Percentiles rank a stretch among this genome's conserved stretches.
Evolutionary conservation across 1,139 yeast species (phyloP).

Genomic region (Yamadazyma siamensis): DNA sequence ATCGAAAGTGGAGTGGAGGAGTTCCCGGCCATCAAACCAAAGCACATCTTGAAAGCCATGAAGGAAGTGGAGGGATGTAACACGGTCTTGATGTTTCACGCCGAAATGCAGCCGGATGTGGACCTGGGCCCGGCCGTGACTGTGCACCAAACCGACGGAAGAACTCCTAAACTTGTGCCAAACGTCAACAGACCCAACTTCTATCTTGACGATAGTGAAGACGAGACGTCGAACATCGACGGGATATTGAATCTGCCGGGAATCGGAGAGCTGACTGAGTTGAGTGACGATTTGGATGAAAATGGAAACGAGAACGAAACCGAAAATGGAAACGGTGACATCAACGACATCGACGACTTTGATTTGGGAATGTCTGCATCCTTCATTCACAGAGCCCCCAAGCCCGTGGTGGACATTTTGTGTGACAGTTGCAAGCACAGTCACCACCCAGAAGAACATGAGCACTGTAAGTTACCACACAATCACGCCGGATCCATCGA

Average conservation of each 20-base stretch:
- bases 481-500: constrained; percentile 39
- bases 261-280: neutral
- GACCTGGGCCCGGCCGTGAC: constrained; percentile 22
- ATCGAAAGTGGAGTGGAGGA: constrained; percentile 94
- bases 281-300: constrained; percentile 5
- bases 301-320: constrained; percentile 4
- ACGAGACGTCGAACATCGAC: constrained; percentile 2
- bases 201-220: constrained; percentile 15
- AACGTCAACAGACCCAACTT: constrained; percentile 20
- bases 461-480: constrained; percentile 34
- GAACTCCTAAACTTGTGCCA: constrained; percentile 22
- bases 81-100: constrained; percentile 87
- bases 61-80: constrained; percentile 53
- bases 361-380: constrained; percentile 48
- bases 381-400: constrained; percentile 40
- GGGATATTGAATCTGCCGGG: constrained; percentile 3
- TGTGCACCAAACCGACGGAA: constrained; percentile 15
- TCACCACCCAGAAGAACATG: constrained; percentile 20
- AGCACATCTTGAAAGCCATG: constrained; percentile 66
- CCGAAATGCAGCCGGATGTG: constrained; percentile 67
- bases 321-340: constrained; percentile 5
- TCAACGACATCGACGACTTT: constrained; percentile 29
- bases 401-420: constrained; percentile 33
- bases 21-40: constrained; percentile 73
- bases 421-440: constrained; percentile 2